Evolutionary conservation across 78 protist species (phyloP), one percentile per base, ranked within the genome.

Genomic region (Tieghemostelium lacteum): DNA sequence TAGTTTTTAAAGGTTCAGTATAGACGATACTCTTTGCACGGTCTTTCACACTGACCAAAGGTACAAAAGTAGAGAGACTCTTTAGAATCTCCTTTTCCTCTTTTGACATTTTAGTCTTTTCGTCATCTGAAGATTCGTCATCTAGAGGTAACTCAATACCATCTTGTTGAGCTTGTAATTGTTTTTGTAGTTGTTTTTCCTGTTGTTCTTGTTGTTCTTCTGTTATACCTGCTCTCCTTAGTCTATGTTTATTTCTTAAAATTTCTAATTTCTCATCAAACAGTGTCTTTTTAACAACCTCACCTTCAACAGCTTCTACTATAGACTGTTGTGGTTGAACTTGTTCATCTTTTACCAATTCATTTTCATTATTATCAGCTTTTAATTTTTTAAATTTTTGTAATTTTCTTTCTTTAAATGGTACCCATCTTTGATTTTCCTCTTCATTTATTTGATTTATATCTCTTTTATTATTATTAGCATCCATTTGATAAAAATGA

Each of bases 61-160:
- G 94, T 63, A 42, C 70, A 40, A 70, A 62, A 1, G 70, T 75
- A 26, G 70, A 33, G 14, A 86, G 36, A 22, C 54, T 34, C 20
- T 78, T 75, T 28, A 91, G 37, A 24, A 88, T 88, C 24, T 88
- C 77, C 36, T 61, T 45, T 42, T 91, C 94, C 24, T 77, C 94
- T 10, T 14, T 14, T 45, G 6, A 14, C 6, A 45, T 37, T 28
- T 34, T 22, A 57, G 42, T 6, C 54, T 39, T 69, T 65, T 49
- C 29, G 19, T n/a, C 36, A 45, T 66, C 77, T 6, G 66, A 75
- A n/a, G n/a, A n/a, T n/a, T n/a, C n/a, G n/a, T n/a, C n/a, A n/a
- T n/a, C n/a, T n/a, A n/a, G n/a, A n/a, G n/a, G n/a, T n/a, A n/a
- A n/a, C 19, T 55, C 62, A 1, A 4, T 29, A 4, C 19, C 29